Percentiles rank a stretch among this genome's conserved stretches.
Conservation (phyloP, 768 basidiomycete genomes). For the Lactifluus pinguis region DNA sequence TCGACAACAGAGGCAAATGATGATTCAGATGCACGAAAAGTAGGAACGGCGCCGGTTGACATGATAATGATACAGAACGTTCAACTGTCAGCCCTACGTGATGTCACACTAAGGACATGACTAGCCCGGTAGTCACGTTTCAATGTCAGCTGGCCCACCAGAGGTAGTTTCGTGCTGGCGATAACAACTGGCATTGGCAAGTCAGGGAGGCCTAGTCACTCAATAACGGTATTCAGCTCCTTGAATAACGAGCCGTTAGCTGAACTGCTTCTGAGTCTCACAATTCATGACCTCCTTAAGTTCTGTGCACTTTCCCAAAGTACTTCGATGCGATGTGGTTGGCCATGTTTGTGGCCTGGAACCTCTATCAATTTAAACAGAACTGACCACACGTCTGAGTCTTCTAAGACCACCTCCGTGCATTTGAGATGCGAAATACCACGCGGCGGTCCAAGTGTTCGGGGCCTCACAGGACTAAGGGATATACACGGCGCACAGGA, state of each 20-base stretch:
- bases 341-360: neutral
- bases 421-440: neutral
- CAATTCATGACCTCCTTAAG: neutral
- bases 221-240: neutral
- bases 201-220: neutral
- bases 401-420: neutral
- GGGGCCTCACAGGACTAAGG: no score
- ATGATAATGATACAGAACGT: no score
- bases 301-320: neutral
- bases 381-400: neutral
- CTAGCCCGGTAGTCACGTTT: no score
- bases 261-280: neutral
- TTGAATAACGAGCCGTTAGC: neutral
- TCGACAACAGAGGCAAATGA: no score
- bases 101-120: no score
- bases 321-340: neutral
- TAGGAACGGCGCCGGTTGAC: no score
- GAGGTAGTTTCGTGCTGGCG: no score
- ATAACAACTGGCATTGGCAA: no score
- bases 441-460: neutral
- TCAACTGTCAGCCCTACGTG: no score
- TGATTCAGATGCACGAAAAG: no score
- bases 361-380: neutral
- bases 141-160: neutral
- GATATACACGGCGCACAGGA: no score